phyloP scores from a whole-genome alignment of 1,284 basidiomycete species.

The Cerrena zonata region DNA sequence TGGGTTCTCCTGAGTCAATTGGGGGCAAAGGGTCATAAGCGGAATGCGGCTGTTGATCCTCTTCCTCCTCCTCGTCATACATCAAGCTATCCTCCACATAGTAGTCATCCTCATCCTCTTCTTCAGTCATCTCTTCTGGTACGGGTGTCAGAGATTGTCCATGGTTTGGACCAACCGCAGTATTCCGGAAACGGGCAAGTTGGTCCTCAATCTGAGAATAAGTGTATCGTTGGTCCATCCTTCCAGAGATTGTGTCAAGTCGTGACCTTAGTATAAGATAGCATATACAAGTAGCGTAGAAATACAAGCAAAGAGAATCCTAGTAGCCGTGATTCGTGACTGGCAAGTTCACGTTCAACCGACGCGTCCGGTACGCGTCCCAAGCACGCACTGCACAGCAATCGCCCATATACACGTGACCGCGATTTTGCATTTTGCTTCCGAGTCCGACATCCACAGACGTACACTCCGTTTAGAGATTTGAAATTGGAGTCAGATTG shows the following conservation, averaged over 20 bases:
- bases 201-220: conserved; percentile 3
- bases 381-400: not conserved
- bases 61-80: not conserved
- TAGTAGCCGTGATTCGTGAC: not conserved
- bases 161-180: not conserved
- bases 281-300: not conserved
- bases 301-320: not conserved
- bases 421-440: not conserved
- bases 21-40: conserved; percentile 20
- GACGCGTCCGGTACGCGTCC: not conserved
- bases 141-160: conserved; percentile 5
- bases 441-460: too few species aligned
- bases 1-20: conserved; percentile 31
- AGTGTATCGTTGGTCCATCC: not conserved
- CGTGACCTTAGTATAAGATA: not conserved
- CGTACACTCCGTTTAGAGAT: too few species aligned
- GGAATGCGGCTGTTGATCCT: conserved; percentile 5
- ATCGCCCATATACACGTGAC: not conserved
- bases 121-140: conserved; percentile 2
- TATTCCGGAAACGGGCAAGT: not conserved
- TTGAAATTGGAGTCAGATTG: too few species aligned
- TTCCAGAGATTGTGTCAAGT: not conserved
- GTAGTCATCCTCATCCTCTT: not conserved
- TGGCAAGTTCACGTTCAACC: not conserved
- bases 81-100: not conserved